Conservation (phyloP, 495 filamentous ascomycete genomes). For the Aspergillus hancockii region DNA sequence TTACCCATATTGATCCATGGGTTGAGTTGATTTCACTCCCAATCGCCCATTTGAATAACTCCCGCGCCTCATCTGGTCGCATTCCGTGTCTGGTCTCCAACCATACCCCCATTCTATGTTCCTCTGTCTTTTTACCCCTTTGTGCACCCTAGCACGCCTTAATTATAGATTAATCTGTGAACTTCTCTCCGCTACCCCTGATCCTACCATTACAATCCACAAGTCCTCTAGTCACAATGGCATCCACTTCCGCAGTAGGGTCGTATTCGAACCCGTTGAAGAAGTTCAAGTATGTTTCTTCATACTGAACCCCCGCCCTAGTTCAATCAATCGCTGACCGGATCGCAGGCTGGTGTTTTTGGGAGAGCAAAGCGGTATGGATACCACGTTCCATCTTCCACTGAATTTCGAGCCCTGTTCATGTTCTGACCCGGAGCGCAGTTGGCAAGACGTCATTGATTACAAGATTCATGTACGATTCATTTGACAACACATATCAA, state of each 20-base stretch:
- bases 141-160: constrained; percentile 8
- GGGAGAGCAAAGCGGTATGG: constrained; percentile 94
- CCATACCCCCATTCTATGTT: background rate
- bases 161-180: constrained; percentile 6
- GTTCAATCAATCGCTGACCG: constrained; percentile 19
- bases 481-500: constrained; percentile 99
- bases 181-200: constrained; percentile 22
- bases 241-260: constrained; percentile 63
- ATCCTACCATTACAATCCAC: constrained; percentile 20
- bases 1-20: constrained; percentile 27
- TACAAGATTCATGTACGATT: constrained; percentile 99
- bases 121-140: constrained; percentile 6
- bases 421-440: constrained; percentile 30
- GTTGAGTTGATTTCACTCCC: constrained; percentile 9
- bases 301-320: background rate
- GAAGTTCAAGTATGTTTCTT: constrained; percentile 93
- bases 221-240: constrained; percentile 44
- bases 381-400: background rate
- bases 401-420: background rate
- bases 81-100: constrained; percentile 6
- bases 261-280: constrained; percentile 98
- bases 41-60: constrained; percentile 5
- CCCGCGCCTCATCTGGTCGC: constrained; percentile 5
- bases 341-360: constrained; percentile 82
- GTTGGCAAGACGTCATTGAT: constrained; percentile 98